A percentile compares a stretch with the other conserved stretches of the same genome.
phyloP scores from a whole-genome alignment of 2,329 filamentous ascomycete species.

The Venturia effusa region DNA sequence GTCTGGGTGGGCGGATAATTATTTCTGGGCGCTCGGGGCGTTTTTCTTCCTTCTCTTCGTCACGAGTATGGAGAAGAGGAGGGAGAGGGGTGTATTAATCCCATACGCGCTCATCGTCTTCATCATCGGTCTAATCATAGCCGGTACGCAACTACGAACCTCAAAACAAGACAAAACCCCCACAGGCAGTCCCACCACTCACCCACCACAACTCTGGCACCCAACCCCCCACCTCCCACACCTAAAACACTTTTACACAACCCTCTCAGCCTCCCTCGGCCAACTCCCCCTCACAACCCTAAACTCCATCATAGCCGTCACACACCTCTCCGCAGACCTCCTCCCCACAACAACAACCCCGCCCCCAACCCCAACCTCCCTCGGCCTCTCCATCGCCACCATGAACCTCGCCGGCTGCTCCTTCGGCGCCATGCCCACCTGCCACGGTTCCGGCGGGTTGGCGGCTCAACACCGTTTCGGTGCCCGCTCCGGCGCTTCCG shows the following conservation, averaged over 20 bases:
- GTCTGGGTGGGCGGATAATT: constrained; percentile 63
- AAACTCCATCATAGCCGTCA: constrained; percentile 85
- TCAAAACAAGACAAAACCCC: constrained; percentile 13
- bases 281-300: constrained; percentile 86
- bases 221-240: constrained; percentile 42
- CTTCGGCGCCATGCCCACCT: constrained; percentile 93
- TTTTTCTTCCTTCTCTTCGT: constrained; percentile 61
- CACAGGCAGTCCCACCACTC: constrained; percentile 13
- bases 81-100: constrained; percentile 34
- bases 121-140: constrained; percentile 54
- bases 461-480: constrained; percentile 89
- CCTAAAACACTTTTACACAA: constrained; percentile 40
- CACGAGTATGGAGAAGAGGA: constrained; percentile 25
- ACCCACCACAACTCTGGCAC: constrained; percentile 47
- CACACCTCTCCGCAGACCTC: constrained; percentile 66
- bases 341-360: constrained; percentile 51
- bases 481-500: constrained; percentile 72
- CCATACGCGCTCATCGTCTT: constrained; percentile 74
- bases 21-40: constrained; percentile 62
- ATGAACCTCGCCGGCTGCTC: constrained; percentile 83
- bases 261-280: constrained; percentile 60
- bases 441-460: constrained; percentile 82
- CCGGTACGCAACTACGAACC: constrained; percentile 24
- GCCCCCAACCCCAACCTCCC: constrained; percentile 59
- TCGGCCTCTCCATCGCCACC: constrained; percentile 68